Evolutionary conservation across 805 yeast species (phyloP), one percentile per base, ranked within the genome.

Genomic region (Candida chauliodis): DNA sequence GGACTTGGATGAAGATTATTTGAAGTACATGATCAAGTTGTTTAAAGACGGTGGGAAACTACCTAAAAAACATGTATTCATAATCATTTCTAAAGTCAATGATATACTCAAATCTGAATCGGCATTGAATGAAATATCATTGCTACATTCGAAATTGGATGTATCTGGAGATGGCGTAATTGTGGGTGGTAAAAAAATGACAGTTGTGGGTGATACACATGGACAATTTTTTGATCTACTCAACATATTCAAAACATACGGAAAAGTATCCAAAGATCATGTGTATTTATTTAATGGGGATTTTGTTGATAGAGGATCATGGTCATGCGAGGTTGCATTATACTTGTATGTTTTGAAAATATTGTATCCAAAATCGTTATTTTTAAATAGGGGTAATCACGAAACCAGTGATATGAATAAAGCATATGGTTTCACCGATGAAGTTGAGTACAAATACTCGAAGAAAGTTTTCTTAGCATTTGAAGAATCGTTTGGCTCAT

Each of bases 151-250:
- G 4, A 43, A 59, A 39, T 41, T 61, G 15, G 35, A 39, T 4
- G 25, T 15, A 19, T 32, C 22, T 5, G 26, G 30, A 6, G 43
- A 39, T 1, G 66, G 61, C 34, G 63, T 57, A 28, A 46, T 56
- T 8, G 9, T 57, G 8, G 41, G 42, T 11, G 63, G 70, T 53
- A 59, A 67, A 38, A 75, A 66, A 43, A 70, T 91, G 33, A 87
- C 97, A 1, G 85, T 93, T 8, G 93, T 95, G 50, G 99, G 99
- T 48, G 99, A 93, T 59, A 91, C 97, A 0, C 99, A 93, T 59
- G 99, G 99, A 28, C 99, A 93, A 62, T 89, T 84, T 57, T 91
- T 76, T 53, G 99, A 93, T 57, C 80, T 93, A 37, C 62, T 91
- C 52, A 83, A 89, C 55, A 72, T 93, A 37, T 91, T 93, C 60